Evolutionary conservation across 225 moss, liverwort and hornwort genomes (phyloP), one percentile per base, ranked within the genome.

Genomic region (Sphagnum contortum): DNA sequence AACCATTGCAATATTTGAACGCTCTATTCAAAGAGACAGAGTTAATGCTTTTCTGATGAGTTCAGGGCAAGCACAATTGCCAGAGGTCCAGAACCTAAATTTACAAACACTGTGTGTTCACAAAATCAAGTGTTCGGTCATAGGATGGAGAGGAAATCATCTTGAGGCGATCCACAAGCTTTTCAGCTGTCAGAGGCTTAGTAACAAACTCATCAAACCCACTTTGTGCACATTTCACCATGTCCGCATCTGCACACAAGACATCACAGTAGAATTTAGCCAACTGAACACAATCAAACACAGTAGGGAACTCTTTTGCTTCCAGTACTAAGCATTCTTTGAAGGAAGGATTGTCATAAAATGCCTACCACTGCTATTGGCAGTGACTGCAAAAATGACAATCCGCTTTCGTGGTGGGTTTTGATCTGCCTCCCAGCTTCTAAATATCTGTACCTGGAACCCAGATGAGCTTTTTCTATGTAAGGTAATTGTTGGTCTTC

Each of bases 171-270:
- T 83, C 83, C 13, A 80, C 48, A 14, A 87, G 67, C 71, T 83
- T 87, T 11, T 83, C 87, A n/a, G 80, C 59, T 50, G 78, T 83
- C 70, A 87, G 67, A 49, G 87, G 87, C 67, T 87, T 87, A 76
- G 80, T 76, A 5, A 87, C 68, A 54, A 87, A 87, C 68, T 87
- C 87, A 53, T 87, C 87, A 53, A 87, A 87, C 11, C 87, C 87
- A 68, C 87, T 87, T 54, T 80, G 83, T 29, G 87, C 87, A 63
- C 87, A 87, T 63, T 83, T 87, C 64, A 87, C 83, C 87, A 87
- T 87, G 57, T 87, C 87, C 64, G 80, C 71, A 61, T 87, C 86
- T 87, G 76, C 48, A 29, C 29, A 29, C 29, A 29, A 29, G 29
- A 29, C 29, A 29, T 29, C 29, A 29, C 29, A 29, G 29, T 29